These are phyloP conservation scores for Malassezia furfur DNA, from an alignment of 1,284 basidiomycete species.

Conservation along the genomic window DNA sequence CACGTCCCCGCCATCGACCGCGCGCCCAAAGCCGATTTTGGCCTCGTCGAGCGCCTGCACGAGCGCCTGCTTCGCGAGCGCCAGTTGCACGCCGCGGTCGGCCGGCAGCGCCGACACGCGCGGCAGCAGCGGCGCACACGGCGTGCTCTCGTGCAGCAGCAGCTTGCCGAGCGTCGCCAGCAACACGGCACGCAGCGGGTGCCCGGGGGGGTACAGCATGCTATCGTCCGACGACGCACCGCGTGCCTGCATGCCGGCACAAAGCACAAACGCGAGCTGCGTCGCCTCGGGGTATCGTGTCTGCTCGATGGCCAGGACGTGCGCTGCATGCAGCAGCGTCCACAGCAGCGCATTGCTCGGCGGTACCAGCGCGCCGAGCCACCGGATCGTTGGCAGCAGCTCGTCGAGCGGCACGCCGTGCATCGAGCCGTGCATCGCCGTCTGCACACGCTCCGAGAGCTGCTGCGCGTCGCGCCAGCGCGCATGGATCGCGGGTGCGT, in stretches of 20 bases:
- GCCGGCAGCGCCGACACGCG: constrained; percentile 10
- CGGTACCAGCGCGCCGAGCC: constrained; percentile 1
- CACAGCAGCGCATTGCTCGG: constrained; percentile 12
- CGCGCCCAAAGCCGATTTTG: constrained; percentile 22
- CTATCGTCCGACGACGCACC: constrained; percentile 20
- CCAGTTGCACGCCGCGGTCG: constrained; percentile 15
- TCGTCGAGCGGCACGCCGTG: background rate
- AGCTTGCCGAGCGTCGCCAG: constrained; percentile 72
- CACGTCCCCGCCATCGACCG: constrained; percentile 5
- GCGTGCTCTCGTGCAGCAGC: constrained; percentile 53
- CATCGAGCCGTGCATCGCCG: background rate
- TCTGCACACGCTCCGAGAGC: background rate
- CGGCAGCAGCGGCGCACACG: constrained; percentile 1
- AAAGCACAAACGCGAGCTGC: constrained; percentile 53
- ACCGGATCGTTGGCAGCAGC: constrained; percentile 17
- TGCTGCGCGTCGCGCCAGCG: background rate
- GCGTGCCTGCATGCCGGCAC: constrained; percentile 53
- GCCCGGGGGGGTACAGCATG: constrained; percentile 58
- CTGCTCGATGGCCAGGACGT: constrained; percentile 12
- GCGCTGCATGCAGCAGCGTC: constrained; percentile 10
- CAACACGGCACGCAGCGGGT: constrained; percentile 68
- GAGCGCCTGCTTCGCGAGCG: constrained; percentile 22
- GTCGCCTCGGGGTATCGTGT: constrained; percentile 18
- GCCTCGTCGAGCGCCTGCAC: constrained; percentile 28
- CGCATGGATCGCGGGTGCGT: constrained; percentile 42